phyloP scores from a whole-genome alignment of 768 basidiomycete genomes.

The Astraeus odoratus region DNA sequence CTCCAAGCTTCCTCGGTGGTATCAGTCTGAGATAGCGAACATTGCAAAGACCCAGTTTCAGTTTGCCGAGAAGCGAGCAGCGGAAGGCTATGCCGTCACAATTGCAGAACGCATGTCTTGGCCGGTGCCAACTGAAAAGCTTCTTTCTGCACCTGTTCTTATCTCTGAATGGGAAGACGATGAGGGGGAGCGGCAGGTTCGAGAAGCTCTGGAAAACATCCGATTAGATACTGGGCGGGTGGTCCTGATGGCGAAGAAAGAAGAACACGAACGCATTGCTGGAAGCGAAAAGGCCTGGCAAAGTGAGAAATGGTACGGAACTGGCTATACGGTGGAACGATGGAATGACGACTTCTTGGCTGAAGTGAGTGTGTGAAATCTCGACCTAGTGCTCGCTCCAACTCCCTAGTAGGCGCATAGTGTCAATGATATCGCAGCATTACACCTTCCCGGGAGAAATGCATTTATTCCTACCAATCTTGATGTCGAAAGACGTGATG shows the following conservation, averaged over 20 bases:
- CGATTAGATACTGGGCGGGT: slow-evolving; percentile 55
- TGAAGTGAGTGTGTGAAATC: slow-evolving; percentile 30
- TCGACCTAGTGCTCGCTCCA: not conserved
- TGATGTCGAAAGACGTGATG: slow-evolving; percentile 71
- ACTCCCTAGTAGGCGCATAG: slow-evolving; percentile 45
- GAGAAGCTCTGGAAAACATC: slow-evolving; percentile 55
- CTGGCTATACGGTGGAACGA: slow-evolving; percentile 71
- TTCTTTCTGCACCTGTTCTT: slow-evolving; percentile 66
- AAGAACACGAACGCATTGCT: slow-evolving; percentile 48
- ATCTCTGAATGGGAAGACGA: slow-evolving; percentile 66
- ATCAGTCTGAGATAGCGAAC: slow-evolving; percentile 69
- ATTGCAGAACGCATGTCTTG: slow-evolving; percentile 69
- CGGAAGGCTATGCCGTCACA: slow-evolving; percentile 73
- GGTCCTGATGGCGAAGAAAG: slow-evolving; percentile 73
- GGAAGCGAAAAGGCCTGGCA: slow-evolving; percentile 52
- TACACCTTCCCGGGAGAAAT: slow-evolving; percentile 80
- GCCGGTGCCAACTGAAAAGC: slow-evolving; percentile 73
- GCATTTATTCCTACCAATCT: slow-evolving; percentile 86
- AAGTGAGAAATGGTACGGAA: slow-evolving; percentile 90
- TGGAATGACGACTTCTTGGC: slow-evolving; percentile 58
- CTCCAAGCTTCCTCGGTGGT: slow-evolving; percentile 53
- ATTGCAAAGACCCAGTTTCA: slow-evolving; percentile 74
- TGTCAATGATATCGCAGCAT: slow-evolving; percentile 56
- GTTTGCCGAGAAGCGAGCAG: slow-evolving; percentile 78
- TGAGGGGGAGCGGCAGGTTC: slow-evolving; percentile 44